Evolutionary conservation across 768 basidiomycete species (phyloP), one percentile per base, ranked within the genome.

Genomic region (Trametes villosa): DNA sequence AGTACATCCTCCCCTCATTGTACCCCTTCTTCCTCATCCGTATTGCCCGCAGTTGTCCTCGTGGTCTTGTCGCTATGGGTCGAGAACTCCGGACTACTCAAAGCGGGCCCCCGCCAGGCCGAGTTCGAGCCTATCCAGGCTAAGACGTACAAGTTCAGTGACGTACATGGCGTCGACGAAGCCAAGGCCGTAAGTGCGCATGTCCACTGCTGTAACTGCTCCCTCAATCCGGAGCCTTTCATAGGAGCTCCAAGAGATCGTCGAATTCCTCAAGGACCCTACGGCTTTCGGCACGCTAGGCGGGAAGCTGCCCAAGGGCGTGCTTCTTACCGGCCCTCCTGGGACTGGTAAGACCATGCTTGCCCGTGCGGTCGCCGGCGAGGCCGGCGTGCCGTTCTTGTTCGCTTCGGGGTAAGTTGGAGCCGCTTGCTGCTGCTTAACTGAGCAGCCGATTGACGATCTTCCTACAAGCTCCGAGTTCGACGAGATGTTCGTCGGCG

Each of bases 261-360:
- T 98, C 47, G 91, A 91, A 65, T 99, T 98, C 79, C 77, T 99
- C 59, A 96, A 92, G 72, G 93, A 98, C 71, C 97, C 97, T 2
- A 84, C 90, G 15, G 83, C 86, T 24, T 99, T 98, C 74, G 86
- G 92, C 9, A 85, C 88, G 27, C 84, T 99, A 1, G 97, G 97
- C 44, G 97, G 97, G 13, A 94, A 92, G 73, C 80, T 98, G 9
- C 93, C 96, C 0, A 96, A 97, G 73, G 97, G 97, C 64, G 87
- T 98, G 46, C 78, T 98, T 13, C 83, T 92, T 34, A 92, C 91
- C n/a, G 93, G 94, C 24, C 87, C 89, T 24, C 93, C 94, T 30
- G 94, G 96, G 64, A 98, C 97, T 17, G 97, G 97, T 71, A 99
- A 99, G 80, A 99, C 97, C 2, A 85, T 98, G 83, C 81, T 99